Evolutionary conservation across 2,329 filamentous ascomycete genomes (phyloP).

Genomic region (Trichoderma citrinoviride): DNA sequence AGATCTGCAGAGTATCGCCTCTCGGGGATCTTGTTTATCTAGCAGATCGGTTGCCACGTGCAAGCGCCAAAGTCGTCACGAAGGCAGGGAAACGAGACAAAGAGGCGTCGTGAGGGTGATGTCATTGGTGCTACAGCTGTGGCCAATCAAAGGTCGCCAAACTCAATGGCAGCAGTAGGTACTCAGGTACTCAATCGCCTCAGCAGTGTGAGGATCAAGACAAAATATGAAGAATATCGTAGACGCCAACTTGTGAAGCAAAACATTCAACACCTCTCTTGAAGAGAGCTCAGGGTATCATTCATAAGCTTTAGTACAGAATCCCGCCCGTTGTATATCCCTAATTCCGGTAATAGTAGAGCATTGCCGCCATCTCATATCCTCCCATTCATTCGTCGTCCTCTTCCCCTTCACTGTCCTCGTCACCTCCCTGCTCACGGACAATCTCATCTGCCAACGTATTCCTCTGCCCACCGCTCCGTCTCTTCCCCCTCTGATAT

Average conservation of each 20-base stretch:
- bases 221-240: too few relatives aligned
- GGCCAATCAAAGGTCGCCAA: slow-evolving; percentile 1
- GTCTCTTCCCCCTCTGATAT: slow-evolving; percentile 45
- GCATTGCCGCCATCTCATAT: neutral
- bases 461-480: slow-evolving; percentile 35
- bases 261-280: neutral
- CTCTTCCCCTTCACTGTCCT: slow-evolving; percentile 26
- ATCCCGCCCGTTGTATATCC: neutral
- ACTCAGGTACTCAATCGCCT: too few relatives aligned
- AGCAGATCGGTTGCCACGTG: slow-evolving; percentile 9
- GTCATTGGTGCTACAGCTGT: slow-evolving; percentile 18
- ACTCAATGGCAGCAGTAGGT: neutral
- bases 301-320: neutral
- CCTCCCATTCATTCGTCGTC: slow-evolving; percentile 8
- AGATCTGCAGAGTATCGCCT: neutral
- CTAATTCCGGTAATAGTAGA: neutral
- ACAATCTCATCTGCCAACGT: slow-evolving; percentile 38
- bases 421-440: slow-evolving; percentile 31
- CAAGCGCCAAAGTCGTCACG: slow-evolving; percentile 10
- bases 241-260: neutral
- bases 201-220: neutral
- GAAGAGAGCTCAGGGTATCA: slow-evolving; percentile 4
- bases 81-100: neutral
- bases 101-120: slow-evolving; percentile 11
- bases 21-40: neutral